Evolutionary conservation across 2,329 filamentous ascomycete species (phyloP).

Genomic region (Ceratocystis eucalypticola): DNA sequence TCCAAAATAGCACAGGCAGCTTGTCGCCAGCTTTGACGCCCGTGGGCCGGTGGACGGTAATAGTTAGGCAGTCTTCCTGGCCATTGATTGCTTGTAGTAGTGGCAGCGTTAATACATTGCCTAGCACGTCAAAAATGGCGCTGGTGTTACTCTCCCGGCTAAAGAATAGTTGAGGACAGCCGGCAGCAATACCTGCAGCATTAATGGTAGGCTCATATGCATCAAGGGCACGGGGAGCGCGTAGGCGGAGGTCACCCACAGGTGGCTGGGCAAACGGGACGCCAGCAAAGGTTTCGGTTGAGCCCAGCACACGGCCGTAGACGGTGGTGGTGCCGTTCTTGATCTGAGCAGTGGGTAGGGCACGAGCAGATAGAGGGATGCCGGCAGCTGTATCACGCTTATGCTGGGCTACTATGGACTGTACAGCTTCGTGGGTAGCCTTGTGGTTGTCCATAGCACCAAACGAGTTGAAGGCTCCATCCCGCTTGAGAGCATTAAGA

Average conservation of each 20-base stretch:
- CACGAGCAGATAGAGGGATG: conserved; percentile 11
- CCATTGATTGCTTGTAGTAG: conserved; percentile 32
- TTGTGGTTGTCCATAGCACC: neutral
- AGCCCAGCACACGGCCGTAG: conserved; percentile 21
- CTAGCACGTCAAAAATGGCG: conserved; percentile 28
- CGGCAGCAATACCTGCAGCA: conserved; percentile 34
- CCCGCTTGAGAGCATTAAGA: conserved; percentile 6
- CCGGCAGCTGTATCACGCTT: conserved; percentile 9
- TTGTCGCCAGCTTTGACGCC: conserved; percentile 31
- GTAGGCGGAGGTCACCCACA: conserved; percentile 43
- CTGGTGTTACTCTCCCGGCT: conserved; percentile 28
- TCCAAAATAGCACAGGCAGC: conserved; percentile 44
- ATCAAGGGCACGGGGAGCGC: conserved; percentile 41
- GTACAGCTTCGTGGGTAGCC: conserved; percentile 2
- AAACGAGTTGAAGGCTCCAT: neutral
- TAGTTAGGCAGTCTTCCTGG: conserved; percentile 39
- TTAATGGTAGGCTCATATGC: conserved; percentile 37
- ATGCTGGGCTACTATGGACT: conserved; percentile 1
- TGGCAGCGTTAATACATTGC: conserved; percentile 31
- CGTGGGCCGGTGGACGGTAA: conserved; percentile 36
- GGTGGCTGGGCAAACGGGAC: conserved; percentile 53
- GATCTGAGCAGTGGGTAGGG: neutral
- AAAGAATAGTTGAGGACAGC: conserved; percentile 47
- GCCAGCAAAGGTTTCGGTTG: conserved; percentile 45
- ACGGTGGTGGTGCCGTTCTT: conserved; percentile 16